Evolutionary conservation across 179 eudicot species (phyloP).

Genomic region (Camellia oleifera): DNA sequence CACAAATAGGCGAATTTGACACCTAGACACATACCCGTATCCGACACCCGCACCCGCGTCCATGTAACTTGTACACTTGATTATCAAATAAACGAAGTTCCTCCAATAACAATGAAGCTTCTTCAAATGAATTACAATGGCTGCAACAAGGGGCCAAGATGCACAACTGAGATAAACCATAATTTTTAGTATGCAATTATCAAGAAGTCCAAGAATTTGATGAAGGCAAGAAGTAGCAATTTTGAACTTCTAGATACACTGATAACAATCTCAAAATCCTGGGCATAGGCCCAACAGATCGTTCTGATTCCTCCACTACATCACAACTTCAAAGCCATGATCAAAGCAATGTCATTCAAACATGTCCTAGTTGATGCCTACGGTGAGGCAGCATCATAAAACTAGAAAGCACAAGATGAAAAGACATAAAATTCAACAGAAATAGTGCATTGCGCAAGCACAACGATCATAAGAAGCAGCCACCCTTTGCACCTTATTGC

Average conservation of each 20-base stretch:
- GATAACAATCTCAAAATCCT: not conserved
- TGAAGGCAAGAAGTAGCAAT: not conserved
- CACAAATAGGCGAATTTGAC: no score
- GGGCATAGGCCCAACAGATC: not conserved
- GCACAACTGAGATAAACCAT: not conserved
- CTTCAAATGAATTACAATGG: conserved; percentile 87
- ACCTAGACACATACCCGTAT: no score
- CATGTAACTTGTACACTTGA: conserved; percentile 46
- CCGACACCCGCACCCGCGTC: no score
- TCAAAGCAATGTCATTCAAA: no score
- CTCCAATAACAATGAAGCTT: conserved; percentile 84
- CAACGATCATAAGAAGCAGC: no score
- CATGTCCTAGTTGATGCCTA: no score
- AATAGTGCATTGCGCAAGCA: no score
- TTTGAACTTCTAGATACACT: not conserved
- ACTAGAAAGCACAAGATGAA: no score
- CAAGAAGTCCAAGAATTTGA: not conserved
- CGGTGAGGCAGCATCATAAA: no score
- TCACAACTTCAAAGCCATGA: not conserved
- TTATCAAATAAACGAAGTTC: conserved; percentile 88
- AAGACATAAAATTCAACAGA: no score
- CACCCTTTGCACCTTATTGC: no score
- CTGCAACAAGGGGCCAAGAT: conserved; percentile 44
- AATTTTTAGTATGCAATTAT: not conserved
- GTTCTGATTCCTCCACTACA: not conserved